phyloP scores from a whole-genome alignment of 306 rosid genomes.

The Dalbergia oliveri region DNA sequence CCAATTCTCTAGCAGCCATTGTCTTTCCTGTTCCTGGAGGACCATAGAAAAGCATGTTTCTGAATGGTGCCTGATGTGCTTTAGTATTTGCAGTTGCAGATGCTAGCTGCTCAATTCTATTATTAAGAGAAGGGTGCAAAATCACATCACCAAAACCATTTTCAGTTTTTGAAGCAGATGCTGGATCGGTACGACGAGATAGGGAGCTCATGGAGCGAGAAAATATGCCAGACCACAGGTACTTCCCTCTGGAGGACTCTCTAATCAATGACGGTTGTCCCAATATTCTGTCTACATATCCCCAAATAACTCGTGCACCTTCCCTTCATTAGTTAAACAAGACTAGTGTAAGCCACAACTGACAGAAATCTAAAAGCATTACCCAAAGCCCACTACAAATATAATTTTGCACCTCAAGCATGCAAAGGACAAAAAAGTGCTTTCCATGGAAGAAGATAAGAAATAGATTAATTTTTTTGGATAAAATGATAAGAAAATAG shows the following conservation, averaged over 20 bases:
- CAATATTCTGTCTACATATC: constrained; percentile 95
- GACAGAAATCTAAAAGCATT: constrained; percentile 16
- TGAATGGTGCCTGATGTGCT: constrained; percentile 95
- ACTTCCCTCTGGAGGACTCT: constrained; percentile 95
- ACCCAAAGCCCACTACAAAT: constrained; percentile 12
- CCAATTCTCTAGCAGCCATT: constrained; percentile 98
- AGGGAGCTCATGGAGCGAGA: constrained; percentile 65
- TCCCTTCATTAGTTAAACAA: constrained; percentile 68
- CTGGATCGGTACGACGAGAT: constrained; percentile 47
- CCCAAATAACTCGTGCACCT: constrained; percentile 98
- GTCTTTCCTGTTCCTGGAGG: constrained; percentile 99
- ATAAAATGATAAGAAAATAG: too few species aligned
- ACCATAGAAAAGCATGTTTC: constrained; percentile 97
- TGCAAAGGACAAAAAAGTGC: constrained; percentile 17
- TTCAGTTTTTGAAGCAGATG: constrained; percentile 61
- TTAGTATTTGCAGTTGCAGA: constrained; percentile 95
- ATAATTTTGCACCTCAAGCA: constrained; percentile 28
- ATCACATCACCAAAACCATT: constrained; percentile 90
- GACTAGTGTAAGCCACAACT: constrained; percentile 32
- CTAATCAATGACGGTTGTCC: constrained; percentile 97
- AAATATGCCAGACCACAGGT: constrained; percentile 90
- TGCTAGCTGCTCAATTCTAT: constrained; percentile 86
- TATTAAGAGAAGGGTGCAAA: constrained; percentile 87
- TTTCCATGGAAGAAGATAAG: constrained; percentile 1
- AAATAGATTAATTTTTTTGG: background rate